phyloP scores from a whole-genome alignment of 164 flowering plant genomes.

The Malania oleifera region DNA sequence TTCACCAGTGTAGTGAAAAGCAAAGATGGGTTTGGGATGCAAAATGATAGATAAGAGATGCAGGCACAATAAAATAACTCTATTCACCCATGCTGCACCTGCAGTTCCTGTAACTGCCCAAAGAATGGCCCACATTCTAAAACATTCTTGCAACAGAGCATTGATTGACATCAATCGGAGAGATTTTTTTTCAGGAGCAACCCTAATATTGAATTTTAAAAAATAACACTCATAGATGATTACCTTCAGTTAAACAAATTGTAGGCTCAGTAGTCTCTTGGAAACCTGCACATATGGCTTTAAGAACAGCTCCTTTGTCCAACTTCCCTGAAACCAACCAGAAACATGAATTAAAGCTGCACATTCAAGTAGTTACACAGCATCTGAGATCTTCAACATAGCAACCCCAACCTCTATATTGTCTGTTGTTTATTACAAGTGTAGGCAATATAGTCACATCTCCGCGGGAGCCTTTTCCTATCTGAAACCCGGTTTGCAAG shows the following conservation, averaged over 20 bases:
- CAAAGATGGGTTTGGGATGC: too few species aligned
- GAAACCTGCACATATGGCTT: conserved; percentile 92
- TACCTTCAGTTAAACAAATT: conserved; percentile 76
- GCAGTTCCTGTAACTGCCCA: too few species aligned
- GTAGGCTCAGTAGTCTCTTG: conserved; percentile 93
- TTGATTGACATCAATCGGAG: too few species aligned
- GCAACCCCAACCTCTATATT: conserved; percentile 67
- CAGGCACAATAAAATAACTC: too few species aligned
- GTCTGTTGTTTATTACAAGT: conserved; percentile 82
- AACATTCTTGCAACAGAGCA: too few species aligned
- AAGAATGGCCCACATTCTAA: too few species aligned
- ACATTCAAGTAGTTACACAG: conserved; percentile 1
- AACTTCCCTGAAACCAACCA: conserved; percentile 62
- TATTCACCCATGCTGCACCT: too few species aligned
- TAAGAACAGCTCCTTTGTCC: conserved; percentile 88
- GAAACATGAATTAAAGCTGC: background rate
- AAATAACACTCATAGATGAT: conserved; percentile 5
- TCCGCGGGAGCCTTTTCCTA: conserved; percentile 88
- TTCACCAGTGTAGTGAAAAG: too few species aligned
- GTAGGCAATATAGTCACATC: conserved; percentile 97
- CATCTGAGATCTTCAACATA: background rate
- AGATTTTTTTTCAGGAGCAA: too few species aligned
- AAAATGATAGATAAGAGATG: too few species aligned
- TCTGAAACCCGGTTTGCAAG: conserved; percentile 31
- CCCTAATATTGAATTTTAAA: too few species aligned